A percentile compares a stretch with the other conserved stretches of the same genome.
phyloP scores from a whole-genome alignment of 1,284 basidiomycete species.

The Neolentinus lepideus region DNA sequence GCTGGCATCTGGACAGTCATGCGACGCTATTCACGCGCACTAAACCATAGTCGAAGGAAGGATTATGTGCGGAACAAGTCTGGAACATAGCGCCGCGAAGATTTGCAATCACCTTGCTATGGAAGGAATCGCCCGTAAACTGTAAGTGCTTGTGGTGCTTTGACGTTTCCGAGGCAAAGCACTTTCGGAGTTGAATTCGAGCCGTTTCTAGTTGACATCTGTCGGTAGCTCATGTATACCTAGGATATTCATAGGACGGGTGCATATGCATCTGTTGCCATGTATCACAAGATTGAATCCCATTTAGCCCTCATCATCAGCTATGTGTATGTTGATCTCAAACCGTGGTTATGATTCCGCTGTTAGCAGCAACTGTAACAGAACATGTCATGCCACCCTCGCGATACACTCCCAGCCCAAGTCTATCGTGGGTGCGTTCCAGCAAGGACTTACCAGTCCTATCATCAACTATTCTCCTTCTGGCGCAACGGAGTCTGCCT shows the following conservation, averaged over 20 bases:
- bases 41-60: neutral
- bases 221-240: neutral
- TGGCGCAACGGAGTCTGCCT: neutral
- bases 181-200: too few species aligned
- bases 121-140: neutral
- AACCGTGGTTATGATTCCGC: too few species aligned
- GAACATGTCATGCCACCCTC: too few species aligned
- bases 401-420: neutral
- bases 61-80: neutral
- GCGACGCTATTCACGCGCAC: neutral
- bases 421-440: neutral
- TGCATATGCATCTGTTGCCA: too few species aligned
- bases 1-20: neutral
- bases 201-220: neutral
- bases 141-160: neutral
- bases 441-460: neutral
- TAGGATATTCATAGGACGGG: too few species aligned
- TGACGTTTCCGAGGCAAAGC: neutral
- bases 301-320: too few species aligned
- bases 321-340: too few species aligned
- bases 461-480: neutral
- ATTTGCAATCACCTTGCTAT: neutral
- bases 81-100: neutral
- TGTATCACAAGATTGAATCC: too few species aligned
- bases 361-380: too few species aligned